phyloP scores from a whole-genome alignment of 2,329 filamentous ascomycete species.

The Lizonia empirigonia region DNA sequence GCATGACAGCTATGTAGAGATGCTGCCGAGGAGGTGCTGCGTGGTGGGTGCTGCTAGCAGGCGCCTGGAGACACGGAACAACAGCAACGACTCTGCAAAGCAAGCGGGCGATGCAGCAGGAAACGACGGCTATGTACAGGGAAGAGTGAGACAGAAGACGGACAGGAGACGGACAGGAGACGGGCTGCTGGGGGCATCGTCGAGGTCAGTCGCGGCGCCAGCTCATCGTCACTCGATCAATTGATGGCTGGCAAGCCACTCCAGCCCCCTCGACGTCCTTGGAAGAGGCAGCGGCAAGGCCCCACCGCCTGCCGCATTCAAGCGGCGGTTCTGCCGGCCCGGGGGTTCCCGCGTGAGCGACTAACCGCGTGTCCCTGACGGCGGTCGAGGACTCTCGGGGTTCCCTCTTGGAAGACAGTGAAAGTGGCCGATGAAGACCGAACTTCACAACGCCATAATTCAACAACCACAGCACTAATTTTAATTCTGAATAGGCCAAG shows the following conservation, averaged over 20 bases:
- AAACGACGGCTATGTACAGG: conserved; percentile 28
- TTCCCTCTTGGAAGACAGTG: too few relatives aligned
- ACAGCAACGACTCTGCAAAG: conserved; percentile 12
- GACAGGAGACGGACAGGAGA: neutral
- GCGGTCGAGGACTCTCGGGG: too few relatives aligned
- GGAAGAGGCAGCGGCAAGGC: conserved; percentile 1
- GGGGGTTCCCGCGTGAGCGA: neutral
- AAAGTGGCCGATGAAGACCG: too few relatives aligned
- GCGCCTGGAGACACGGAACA: conserved; percentile 11
- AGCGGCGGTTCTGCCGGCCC: neutral
- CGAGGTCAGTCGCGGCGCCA: conserved; percentile 26
- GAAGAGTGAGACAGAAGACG: conserved; percentile 11
- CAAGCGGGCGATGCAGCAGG: conserved; percentile 2
- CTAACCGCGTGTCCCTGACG: neutral
- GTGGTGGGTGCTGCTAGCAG: neutral
- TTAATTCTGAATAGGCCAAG: too few relatives aligned
- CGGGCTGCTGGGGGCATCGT: conserved; percentile 12
- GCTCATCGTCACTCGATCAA: conserved; percentile 20
- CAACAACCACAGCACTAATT: too few relatives aligned
- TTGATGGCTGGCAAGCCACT: conserved; percentile 15
- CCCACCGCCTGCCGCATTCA: neutral
- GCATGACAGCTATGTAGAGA: conserved; percentile 27
- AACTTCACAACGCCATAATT: too few relatives aligned
- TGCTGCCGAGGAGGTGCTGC: conserved; percentile 13
- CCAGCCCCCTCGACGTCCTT: conserved; percentile 9